Evolutionary conservation across 768 basidiomycete species (phyloP), one percentile per base, ranked within the genome.

Genomic region (Termitomyces sp.): DNA sequence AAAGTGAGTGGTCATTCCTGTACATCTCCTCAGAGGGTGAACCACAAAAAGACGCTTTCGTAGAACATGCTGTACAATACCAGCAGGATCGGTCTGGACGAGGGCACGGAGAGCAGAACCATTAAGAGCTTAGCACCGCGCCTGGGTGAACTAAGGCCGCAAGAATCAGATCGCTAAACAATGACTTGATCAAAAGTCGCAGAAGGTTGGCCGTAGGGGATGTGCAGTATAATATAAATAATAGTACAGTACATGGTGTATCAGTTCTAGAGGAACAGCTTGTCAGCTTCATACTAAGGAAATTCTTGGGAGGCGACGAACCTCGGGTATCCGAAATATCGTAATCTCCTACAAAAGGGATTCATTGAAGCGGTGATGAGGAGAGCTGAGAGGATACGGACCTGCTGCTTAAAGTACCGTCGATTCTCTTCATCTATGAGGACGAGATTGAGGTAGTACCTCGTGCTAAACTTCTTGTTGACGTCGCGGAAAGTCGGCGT

Each of bases 401-500:
- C 90, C 84, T 95, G 94, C 71, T 97, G 94, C 74, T 98, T 97
- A 74, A 98, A 98, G 73, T 97, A 98, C 62, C 96, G 80, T 65
- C 96, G 80, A 72, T 98, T 98, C 79, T 98, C 96, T 70, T 98
- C 95, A 69, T 98, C 97, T 53, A 98, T 93, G 55, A 98, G 82
- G 4, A 99, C 97, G 31, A 98, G 78, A 69, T 99, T 99, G 62
- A 98, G 84, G 72, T 98, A 98, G 72, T 98, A 99, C 58, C 97
- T 80, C 41, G 90, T 90, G 69, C 90, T 94, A 74, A 99, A 99
- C 75, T 95, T 98, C 82, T 99, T 98, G 82, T 98, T 98, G 61
- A 98, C 93, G 63, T 98, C 96, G 24, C 97, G 85, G 84, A 98
- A 98, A 18, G 97, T 99, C 2, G 97, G 97, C 1, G 97, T 98